Evolutionary conservation across 805 yeast genomes (phyloP), one percentile per base, ranked within the genome.

Genomic region (Starmerella khaoyaiensis): DNA sequence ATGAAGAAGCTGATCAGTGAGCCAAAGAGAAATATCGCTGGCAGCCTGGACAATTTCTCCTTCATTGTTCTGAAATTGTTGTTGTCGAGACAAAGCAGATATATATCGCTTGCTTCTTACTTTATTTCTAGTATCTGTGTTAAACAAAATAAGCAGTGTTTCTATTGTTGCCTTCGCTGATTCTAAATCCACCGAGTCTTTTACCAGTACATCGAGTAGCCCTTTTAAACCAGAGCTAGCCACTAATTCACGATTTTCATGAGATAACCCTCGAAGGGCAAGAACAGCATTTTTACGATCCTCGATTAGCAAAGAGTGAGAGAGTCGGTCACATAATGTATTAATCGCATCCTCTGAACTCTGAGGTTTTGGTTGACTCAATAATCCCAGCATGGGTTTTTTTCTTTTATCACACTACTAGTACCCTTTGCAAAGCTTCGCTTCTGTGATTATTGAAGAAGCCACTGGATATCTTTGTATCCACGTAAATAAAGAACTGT

Each of bases 231-330:
- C 96, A 42, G 77, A 72, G 24, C 93, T 93, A 31, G 86, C 82
- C 2, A 90, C 96, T 2, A 77, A 65, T 57, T 90, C 99, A 43
- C 98, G 64, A 55, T 78, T 83, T 49, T 83, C 82, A 39, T 96
- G 67, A 42, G 93, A 74, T 55, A 83, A 84, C 28, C 93, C 80
- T 54, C 87, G 86, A 45, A 90, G 63, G 0, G 93, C 87, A 25
- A 87, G 65, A 4, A 87, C 80, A 0, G 97, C 97, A 1, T 95
- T 87, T 37, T 94, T 64, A 44, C 96, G 67, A 59, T 90, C 98
- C 21, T 79, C 74, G 2, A 90, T 67, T 44, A 80, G 59, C 0
- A 79, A 77, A 3, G 96, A 76, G 59, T 90, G 83, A 30, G 75
- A 72, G 38, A 87, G 69, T 28, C 97, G 65, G 54, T 93, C 94